These are phyloP conservation scores for Ganoderma boninense DNA, from an alignment of 1,284 basidiomycete genomes.

Conservation along the genomic window DNA sequence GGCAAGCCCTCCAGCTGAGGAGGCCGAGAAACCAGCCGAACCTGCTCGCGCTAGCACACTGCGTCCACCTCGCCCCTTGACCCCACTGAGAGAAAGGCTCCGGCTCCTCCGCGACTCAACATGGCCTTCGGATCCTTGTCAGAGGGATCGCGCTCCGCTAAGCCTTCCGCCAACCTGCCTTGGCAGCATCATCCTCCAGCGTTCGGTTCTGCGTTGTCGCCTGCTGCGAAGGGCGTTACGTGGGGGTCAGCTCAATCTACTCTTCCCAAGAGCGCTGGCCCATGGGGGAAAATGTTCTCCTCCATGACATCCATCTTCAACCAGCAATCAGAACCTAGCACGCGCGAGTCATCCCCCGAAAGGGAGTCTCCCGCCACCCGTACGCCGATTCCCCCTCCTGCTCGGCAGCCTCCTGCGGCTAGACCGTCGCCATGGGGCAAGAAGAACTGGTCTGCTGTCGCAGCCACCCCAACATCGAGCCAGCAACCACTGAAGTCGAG, in stretches of 20 bases:
- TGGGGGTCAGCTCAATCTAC: background rate
- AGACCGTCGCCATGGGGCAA: background rate
- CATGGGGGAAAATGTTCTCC: background rate
- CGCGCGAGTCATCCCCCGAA: slow-evolving; percentile 12
- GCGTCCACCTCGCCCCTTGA: background rate
- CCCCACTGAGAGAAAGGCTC: background rate
- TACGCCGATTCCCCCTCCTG: background rate
- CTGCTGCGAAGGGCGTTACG: background rate
- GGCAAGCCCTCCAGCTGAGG: background rate
- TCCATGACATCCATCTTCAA: background rate
- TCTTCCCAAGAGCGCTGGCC: background rate
- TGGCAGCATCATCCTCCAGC: background rate
- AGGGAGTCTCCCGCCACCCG: background rate
- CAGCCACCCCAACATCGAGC: background rate
- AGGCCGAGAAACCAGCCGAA: too few species aligned
- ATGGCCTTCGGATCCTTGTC: background rate
- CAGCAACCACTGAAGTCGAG: background rate
- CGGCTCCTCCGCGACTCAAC: background rate
- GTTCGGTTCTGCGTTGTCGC: background rate
- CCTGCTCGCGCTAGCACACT: background rate
- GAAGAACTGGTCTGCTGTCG: background rate
- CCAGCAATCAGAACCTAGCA: background rate
- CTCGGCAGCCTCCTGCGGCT: background rate
- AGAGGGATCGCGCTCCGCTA: background rate
- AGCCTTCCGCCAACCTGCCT: background rate